Conservation (phyloP, 2,329 filamentous ascomycete genomes). For the Epichloe coenophiala region DNA sequence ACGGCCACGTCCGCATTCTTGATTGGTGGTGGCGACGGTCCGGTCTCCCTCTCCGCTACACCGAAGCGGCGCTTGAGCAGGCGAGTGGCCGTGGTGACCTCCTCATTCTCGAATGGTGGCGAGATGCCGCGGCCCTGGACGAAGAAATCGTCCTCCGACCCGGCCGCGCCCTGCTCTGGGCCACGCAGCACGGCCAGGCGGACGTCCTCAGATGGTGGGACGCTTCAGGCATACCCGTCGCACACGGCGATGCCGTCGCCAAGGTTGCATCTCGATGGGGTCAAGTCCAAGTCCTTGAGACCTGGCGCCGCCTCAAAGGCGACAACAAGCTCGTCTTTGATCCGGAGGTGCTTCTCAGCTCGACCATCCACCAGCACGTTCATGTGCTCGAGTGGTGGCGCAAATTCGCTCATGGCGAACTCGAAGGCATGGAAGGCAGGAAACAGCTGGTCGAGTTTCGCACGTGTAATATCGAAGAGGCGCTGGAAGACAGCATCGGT, state of each 20-base stretch:
- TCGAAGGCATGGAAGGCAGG: conserved; percentile 39
- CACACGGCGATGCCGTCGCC: conserved; percentile 68
- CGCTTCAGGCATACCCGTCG: conserved; percentile 62
- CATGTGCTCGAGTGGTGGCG: conserved; percentile 90
- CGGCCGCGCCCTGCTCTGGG: conserved; percentile 71
- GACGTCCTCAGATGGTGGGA: conserved; percentile 82
- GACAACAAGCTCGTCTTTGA: conserved; percentile 59
- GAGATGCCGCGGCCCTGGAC: conserved; percentile 49
- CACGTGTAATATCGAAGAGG: conserved; percentile 91
- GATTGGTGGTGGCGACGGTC: conserved; percentile 83
- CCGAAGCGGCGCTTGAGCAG: conserved; percentile 74
- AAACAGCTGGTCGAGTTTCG: conserved; percentile 74
- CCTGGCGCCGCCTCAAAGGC: conserved; percentile 63
- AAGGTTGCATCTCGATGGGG: conserved; percentile 77
- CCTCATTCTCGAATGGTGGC: conserved; percentile 90
- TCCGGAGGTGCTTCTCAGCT: conserved; percentile 68
- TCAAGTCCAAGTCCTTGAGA: conserved; percentile 68
- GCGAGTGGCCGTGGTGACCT: conserved; percentile 75
- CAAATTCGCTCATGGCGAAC: conserved; percentile 44
- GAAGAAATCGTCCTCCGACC: conserved; percentile 55
- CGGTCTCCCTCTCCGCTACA: conserved; percentile 69
- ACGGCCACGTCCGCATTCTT: conserved; percentile 72
- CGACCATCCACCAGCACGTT: conserved; percentile 76
- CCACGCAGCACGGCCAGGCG: conserved; percentile 68
- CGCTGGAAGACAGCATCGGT: conserved; percentile 72